Conservation (phyloP, 192 early-diverging fungal genomes). For the Coemansia sp. region DNA sequence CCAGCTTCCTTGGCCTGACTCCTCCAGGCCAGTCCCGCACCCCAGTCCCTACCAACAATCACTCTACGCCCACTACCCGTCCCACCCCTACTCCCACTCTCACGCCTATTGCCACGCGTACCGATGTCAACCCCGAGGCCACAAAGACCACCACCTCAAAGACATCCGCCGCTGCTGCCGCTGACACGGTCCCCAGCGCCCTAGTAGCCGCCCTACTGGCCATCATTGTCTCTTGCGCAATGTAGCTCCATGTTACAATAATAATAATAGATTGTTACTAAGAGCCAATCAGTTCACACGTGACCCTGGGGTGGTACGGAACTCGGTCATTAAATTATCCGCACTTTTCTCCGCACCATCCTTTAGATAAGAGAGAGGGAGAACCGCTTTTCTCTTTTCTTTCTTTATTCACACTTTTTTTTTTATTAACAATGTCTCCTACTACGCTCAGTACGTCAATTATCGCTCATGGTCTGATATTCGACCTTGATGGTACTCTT, state of each 20-base stretch:
- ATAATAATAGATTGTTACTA: not conserved
- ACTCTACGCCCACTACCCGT: not conserved
- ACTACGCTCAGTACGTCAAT: not conserved
- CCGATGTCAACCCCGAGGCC: not conserved
- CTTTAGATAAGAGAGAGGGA: not conserved
- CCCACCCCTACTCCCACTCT: not conserved
- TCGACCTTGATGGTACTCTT: conserved; percentile 39
- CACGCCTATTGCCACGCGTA: not conserved
- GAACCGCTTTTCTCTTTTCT: not conserved
- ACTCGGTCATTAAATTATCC: not conserved
- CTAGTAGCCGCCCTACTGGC: conserved; percentile 3
- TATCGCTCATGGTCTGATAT: conserved; percentile 7
- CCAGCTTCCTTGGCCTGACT: conserved; percentile 19
- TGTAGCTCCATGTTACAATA: not conserved
- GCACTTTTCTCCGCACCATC: not conserved
- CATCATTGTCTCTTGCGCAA: not conserved
- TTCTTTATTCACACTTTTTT: not conserved
- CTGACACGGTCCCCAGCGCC: not conserved
- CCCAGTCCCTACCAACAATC: not conserved
- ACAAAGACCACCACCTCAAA: not conserved
- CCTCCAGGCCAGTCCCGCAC: conserved; percentile 17
- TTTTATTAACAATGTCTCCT: not conserved
- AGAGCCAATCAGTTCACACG: not conserved
- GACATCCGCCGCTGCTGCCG: not conserved
- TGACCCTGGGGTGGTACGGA: not conserved